Base-by-base conservation (phyloP, 306 rosid genomes). In the Citrullus amarus region DNA sequence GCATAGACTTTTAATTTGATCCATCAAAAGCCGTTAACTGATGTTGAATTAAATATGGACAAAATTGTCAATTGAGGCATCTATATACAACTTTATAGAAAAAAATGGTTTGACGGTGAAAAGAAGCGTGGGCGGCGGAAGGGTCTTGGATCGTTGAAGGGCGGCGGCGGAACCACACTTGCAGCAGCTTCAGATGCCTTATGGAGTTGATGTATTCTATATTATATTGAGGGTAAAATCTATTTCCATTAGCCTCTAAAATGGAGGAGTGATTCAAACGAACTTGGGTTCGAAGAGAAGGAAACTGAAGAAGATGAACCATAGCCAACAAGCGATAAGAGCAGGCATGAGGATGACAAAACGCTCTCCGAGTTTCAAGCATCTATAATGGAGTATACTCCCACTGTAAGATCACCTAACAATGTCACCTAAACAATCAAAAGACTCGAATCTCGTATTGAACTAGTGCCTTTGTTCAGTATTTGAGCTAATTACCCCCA, bases 341-440 rank as follows among this genome's bases (percentile, higher is more conserved):
- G 86, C 60, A 79, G 83, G 88, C 88, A 86, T 70, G 97, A 92
- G 32, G 98, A 94, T 20, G 93, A 94, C 66, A 72, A 92, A 9
- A 86, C 95, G 14, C 88, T 94, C 16, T 80, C 90, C 2, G 95
- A 94, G 36, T 94, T 92, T 75, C 92, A 92, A 2, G 88, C 98
- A 54, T 92, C 93, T 50, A 80, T 92, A 41, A 87, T 87, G 88
- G 97, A 92, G 80, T 90, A 88, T 71, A 88, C 93, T 63, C 96
- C 98, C 76, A 92, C 97, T n/a, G 98, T 92, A 67, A 53, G 59
- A 25, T 51, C 65, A 10, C 25, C 1, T 13, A 9, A 44, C 38
- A 22, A 70, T 70, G 38, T 70, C 76, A 44, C 32, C 46, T 43
- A 70, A 70, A 70, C 76, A 73, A 50, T 9, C 48, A 74, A 10